Base-by-base conservation (phyloP, 768 basidiomycete genomes). In the Leccinum boreale region DNA sequence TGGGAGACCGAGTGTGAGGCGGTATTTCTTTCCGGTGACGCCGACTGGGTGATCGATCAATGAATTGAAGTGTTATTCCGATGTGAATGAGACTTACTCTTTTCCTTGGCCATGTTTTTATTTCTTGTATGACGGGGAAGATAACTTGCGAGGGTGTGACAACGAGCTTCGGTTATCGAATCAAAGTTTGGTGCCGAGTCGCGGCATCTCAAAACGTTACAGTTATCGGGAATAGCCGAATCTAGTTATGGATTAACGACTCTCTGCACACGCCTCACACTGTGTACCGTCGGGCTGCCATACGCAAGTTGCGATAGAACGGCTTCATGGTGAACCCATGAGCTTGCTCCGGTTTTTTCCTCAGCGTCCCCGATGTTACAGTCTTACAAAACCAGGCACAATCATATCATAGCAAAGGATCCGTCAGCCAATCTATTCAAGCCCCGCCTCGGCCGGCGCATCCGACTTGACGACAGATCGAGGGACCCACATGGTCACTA, bases 1-100 rank as follows among this genome's bases (percentile, higher is more conserved):
- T 60, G 92, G 94, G 53, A 95, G 88, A 91, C 90, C 92, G 63
- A 92, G 85, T 50, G 90, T 95, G 81, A 98, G 81, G 68, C 94
- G 87, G 85, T 89, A 98, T 79, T 98, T 99, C 79, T 91, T 94
- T 73, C 96, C 96, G 69, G 93, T 84, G 62, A 88, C 84, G 68
- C 77, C 76, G 62, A 77, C 79, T 81, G 17, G 56, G 50, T 28
- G 12, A 31, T 51, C 48, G 12, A 21, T 49, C 47, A 60, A 60
- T 7, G 1, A 6, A 15, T 9, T 19, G 3, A 5, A 2, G 59
- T 24, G 4, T 48, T 48, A 3, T 10, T 10, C 26, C 5, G 9
- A 15, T 4, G 9, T 28, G 1, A 10, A 24, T 5, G 5, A n/a
- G 1, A 56, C 65, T 0, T 45, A 64, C 68, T 8, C 44, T 67